Base-by-base conservation (phyloP, 2,329 filamentous ascomycete genomes). In the Graphiopsis chlorocephala region DNA sequence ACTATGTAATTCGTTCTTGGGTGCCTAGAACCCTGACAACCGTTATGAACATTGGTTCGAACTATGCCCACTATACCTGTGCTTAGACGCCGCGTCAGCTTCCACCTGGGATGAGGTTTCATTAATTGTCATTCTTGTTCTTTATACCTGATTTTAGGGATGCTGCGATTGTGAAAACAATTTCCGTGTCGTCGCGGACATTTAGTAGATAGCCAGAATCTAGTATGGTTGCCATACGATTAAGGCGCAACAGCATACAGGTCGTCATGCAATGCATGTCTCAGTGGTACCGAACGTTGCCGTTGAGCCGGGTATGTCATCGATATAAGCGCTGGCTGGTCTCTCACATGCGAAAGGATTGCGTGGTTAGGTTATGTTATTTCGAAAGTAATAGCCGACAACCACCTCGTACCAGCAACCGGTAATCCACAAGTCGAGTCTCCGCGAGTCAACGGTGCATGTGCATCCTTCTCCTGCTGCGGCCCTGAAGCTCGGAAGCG, bases 221-320 rank as follows among this genome's bases (percentile, higher is more conserved):
- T 5, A n/a, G n/a, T n/a, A 42, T 10, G 35, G 35, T 42, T 42
- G 35, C 17, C 15, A 42, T 42, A n/a, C 35, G 17, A 10, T 42
- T 42, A 42, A 42, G 35, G 17, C 35, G n/a, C 17, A 10, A 8
- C 17, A 42, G 38, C 12, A 23, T 45, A 45, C 12, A 23, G 31
- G 29, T 31, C 53, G 53, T 38, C 31, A 56, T 56, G 53, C 56
- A 38, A 58, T 58, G 56, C 33, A 48, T 48, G 57, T 60, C 57
- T 60, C 26, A 48, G 14, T 23, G 3, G 23, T 48, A 48, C 57
- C 57, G 42, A 60, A 56, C 53, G 31, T 12, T 15, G 28, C 53
- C 17, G 52, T 31, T n/a, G 50, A 20, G 29, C 50, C 26, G 8
- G 28, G 10, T n/a, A 56, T 56, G 53, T 56, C 50, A 53, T 53